phyloP scores from a whole-genome alignment of 371 early-diverging fungal species.

The Mortierella sp. region DNA sequence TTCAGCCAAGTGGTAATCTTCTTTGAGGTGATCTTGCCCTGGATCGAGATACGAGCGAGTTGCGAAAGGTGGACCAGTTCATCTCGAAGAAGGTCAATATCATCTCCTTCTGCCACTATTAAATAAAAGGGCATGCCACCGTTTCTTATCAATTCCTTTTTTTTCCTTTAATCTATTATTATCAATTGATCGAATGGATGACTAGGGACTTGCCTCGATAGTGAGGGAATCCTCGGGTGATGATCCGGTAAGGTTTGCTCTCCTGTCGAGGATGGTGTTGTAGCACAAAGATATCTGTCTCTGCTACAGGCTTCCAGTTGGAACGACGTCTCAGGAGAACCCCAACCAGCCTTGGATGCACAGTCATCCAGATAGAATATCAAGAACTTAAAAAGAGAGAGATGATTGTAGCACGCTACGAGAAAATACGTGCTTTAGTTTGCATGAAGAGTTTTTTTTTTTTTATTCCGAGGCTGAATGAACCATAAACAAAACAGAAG shows the following conservation, averaged over 20 bases:
- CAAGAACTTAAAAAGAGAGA: not conserved
- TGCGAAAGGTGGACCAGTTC: slow-evolving; percentile 3
- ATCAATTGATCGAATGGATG: not conserved
- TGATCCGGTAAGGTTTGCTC: slow-evolving; percentile 24
- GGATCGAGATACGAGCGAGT: slow-evolving; percentile 8
- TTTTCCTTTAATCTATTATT: no score
- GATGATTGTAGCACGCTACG: no score
- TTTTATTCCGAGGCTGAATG: no score
- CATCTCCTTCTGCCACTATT: slow-evolving; percentile 9
- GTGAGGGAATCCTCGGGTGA: slow-evolving; percentile 43
- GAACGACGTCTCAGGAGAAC: slow-evolving; percentile 33
- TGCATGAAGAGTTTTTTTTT: no score
- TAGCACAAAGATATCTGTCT: slow-evolving; percentile 35
- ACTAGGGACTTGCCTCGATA: slow-evolving; percentile 21
- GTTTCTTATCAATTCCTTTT: no score
- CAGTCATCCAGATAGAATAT: slow-evolving; percentile 8
- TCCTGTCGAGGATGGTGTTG: slow-evolving; percentile 36
- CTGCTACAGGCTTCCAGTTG: slow-evolving; percentile 28
- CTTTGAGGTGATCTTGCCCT: slow-evolving; percentile 43
- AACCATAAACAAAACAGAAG: no score
- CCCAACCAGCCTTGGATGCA: slow-evolving; percentile 37
- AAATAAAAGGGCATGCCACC: not conserved
- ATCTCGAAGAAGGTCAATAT: not conserved
- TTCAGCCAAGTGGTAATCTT: slow-evolving; percentile 43
- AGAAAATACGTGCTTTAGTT: no score